Conservation (phyloP, 179 eudicot genomes). For the Spergularia azorica region DNA sequence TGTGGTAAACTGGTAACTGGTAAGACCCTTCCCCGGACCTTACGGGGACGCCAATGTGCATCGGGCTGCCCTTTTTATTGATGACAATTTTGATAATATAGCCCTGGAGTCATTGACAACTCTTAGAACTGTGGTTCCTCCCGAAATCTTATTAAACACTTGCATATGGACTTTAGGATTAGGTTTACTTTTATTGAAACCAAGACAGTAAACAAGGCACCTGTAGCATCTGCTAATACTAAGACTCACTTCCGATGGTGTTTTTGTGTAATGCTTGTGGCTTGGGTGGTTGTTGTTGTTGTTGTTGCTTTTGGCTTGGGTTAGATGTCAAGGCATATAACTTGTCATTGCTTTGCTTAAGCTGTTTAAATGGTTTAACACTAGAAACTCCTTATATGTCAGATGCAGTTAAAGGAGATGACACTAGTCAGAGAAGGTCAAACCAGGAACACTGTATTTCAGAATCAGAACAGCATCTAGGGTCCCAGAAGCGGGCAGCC, state of each 20-base stretch:
- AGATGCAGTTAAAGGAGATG: constrained; percentile 79
- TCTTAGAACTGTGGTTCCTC: not conserved
- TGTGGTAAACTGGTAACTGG: too few relatives aligned
- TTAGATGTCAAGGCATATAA: constrained; percentile 2
- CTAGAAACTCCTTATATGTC: constrained; percentile 21
- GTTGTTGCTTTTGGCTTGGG: too few relatives aligned
- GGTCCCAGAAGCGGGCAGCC: constrained; percentile 60
- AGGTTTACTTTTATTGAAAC: too few relatives aligned
- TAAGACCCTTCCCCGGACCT: too few relatives aligned
- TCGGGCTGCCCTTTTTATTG: too few relatives aligned
- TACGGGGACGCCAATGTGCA: too few relatives aligned
- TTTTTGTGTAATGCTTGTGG: not conserved
- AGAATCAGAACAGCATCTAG: constrained; percentile 71
- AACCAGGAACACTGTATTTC: constrained; percentile 54
- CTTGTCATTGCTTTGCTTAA: constrained; percentile 16
- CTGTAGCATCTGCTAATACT: not conserved
- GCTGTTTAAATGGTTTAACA: constrained; percentile 10
- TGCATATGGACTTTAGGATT: not conserved
- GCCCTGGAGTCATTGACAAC: not conserved
- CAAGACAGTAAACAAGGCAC: not conserved
- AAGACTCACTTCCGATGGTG: not conserved
- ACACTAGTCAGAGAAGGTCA: constrained; percentile 58
- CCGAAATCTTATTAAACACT: not conserved
- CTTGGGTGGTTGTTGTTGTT: not conserved
- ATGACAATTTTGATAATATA: not conserved